These are phyloP conservation scores for Poa annua DNA, from an alignment of 176 grass and related monocot species.

Conservation along the genomic window DNA sequence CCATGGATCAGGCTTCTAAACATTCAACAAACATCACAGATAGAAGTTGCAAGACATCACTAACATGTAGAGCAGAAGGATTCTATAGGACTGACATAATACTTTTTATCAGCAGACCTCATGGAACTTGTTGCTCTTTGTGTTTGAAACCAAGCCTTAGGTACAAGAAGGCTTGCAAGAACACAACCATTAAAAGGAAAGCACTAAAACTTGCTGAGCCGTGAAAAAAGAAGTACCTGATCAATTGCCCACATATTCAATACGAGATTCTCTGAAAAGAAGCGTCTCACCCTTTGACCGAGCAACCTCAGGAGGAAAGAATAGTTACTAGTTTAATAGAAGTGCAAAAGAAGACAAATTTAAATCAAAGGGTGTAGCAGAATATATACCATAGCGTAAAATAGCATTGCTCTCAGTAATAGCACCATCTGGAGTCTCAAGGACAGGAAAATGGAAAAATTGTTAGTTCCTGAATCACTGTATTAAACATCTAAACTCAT, in stretches of 20 bases:
- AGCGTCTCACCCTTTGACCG: slow-evolving; percentile 16
- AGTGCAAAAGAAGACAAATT: background rate
- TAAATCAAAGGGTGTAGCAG: background rate
- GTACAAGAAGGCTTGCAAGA: slow-evolving; percentile 25
- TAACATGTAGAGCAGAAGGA: background rate
- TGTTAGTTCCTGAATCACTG: background rate
- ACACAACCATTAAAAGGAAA: slow-evolving; percentile 33
- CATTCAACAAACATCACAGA: background rate
- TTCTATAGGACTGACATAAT: background rate
- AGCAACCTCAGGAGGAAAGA: background rate
- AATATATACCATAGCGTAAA: slow-evolving; percentile 68
- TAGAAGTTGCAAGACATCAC: background rate
- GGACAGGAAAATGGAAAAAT: slow-evolving; percentile 68
- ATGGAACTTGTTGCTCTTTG: slow-evolving; percentile 81
- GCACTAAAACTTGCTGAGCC: background rate
- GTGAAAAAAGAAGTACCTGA: background rate
- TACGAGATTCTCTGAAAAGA: slow-evolving; percentile 67
- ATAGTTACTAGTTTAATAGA: background rate
- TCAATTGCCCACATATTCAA: slow-evolving; percentile 76
- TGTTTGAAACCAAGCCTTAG: slow-evolving; percentile 88
- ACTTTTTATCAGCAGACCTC: slow-evolving; percentile 89
- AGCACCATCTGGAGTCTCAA: slow-evolving; percentile 79
- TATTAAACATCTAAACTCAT: background rate
- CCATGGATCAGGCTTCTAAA: background rate
- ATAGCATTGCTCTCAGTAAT: slow-evolving; percentile 95